Evolutionary conservation across 2,329 filamentous ascomycete species (phyloP).

Genomic region (Microsporum ferrugineum): DNA sequence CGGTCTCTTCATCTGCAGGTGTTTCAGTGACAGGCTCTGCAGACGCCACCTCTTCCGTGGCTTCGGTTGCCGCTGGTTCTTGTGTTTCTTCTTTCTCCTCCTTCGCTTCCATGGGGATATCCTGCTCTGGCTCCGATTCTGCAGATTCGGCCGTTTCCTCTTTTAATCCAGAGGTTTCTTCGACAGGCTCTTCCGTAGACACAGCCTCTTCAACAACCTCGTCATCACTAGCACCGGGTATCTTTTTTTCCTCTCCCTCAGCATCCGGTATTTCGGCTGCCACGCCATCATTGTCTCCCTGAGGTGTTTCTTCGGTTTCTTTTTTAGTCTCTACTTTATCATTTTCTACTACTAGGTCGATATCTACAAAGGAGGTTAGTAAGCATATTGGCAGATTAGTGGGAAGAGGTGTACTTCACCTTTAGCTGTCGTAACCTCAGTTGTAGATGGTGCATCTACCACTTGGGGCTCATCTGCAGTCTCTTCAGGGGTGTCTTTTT

Average conservation of each 20-base stretch:
- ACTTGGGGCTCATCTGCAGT: not conserved
- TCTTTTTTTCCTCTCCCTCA: slow-evolving; percentile 1
- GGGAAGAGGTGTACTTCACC: slow-evolving; percentile 3
- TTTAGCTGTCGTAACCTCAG: slow-evolving; percentile 4
- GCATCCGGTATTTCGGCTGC: not conserved
- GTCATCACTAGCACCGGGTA: not conserved
- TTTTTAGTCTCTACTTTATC: slow-evolving; percentile 14
- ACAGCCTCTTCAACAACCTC: not conserved
- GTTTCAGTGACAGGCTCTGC: slow-evolving; percentile 13
- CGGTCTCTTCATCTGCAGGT: slow-evolving; percentile 13
- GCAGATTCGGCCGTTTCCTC: too few species aligned
- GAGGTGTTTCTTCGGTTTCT: slow-evolving; percentile 9
- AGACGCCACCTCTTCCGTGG: slow-evolving; percentile 9
- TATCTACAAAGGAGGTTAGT: slow-evolving; percentile 7
- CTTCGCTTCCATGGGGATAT: too few species aligned
- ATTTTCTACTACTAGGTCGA: slow-evolving; percentile 9
- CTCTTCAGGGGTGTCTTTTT: not conserved
- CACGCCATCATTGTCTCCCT: not conserved
- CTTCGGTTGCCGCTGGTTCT: slow-evolving; percentile 6
- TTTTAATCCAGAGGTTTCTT: too few species aligned
- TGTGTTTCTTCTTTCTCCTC: slow-evolving; percentile 7
- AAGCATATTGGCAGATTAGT: not conserved
- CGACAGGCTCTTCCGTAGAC: too few species aligned
- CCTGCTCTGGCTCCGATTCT: too few species aligned
- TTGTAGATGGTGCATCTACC: not conserved